These are phyloP conservation scores for Graphilbum sp. DNA, from an alignment of 2,329 filamentous ascomycete genomes.

Conservation along the genomic window DNA sequence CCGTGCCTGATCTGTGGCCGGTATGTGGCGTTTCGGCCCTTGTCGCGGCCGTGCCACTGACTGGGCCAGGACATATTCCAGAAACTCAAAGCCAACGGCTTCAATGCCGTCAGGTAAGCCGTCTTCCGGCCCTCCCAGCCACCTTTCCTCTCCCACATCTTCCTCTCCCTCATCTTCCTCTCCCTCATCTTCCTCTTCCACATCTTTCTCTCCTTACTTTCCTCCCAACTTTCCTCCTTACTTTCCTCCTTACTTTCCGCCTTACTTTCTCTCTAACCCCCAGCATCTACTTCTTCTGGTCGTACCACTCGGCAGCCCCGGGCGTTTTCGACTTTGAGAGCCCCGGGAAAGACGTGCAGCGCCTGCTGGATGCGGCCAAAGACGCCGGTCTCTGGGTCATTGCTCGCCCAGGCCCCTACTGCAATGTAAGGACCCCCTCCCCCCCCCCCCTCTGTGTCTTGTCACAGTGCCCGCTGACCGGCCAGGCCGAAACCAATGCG, in stretches of 20 bases:
- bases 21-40: conserved; percentile 9
- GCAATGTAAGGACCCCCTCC: conserved; percentile 23
- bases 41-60: too few relatives aligned
- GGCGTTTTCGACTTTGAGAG: conserved; percentile 50
- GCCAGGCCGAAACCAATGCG: conserved; percentile 56
- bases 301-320: conserved; percentile 45
- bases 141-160: background rate
- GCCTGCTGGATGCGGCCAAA: conserved; percentile 60
- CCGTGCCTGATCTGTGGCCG: conserved; percentile 34
- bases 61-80: conserved; percentile 34
- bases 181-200: background rate
- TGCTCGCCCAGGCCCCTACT: conserved; percentile 35
- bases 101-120: conserved; percentile 43
- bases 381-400: conserved; percentile 63
- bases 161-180: background rate
- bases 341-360: conserved; percentile 39
- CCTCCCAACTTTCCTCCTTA: background rate
- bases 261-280: conserved; percentile 27
- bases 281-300: conserved; percentile 33
- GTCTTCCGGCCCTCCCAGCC: too few relatives aligned
- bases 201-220: background rate
- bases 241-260: background rate
- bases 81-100: conserved; percentile 68
- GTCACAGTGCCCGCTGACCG: too few relatives aligned
- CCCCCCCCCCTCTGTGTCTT: too few relatives aligned